Evolutionary conservation across 805 yeast species (phyloP).

Genomic region (Ogataea minuta): DNA sequence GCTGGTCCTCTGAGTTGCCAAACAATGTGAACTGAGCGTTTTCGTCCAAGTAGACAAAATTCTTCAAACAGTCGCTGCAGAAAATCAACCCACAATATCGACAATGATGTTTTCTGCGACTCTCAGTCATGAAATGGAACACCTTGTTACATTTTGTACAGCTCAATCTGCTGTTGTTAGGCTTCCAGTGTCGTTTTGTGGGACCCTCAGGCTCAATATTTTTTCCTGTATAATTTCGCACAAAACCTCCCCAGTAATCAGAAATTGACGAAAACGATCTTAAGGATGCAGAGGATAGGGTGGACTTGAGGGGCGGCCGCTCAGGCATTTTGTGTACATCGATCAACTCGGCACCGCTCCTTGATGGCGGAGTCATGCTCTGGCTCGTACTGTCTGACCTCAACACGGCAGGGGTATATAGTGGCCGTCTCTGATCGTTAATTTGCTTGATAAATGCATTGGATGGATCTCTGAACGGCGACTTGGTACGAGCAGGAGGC

Average conservation of each 20-base stretch:
- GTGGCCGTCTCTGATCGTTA: constrained; percentile 77
- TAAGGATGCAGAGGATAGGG: constrained; percentile 25
- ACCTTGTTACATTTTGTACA: constrained; percentile 68
- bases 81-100: constrained; percentile 41
- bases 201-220: constrained; percentile 36
- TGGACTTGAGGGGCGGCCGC: constrained; percentile 19
- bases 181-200: constrained; percentile 67
- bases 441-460: constrained; percentile 59
- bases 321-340: constrained; percentile 19
- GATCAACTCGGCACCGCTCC: constrained; percentile 10
- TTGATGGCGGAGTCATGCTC: constrained; percentile 8
- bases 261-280: constrained; percentile 26
- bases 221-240: constrained; percentile 10
- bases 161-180: constrained; percentile 60
- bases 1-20: constrained; percentile 24
- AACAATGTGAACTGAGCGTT: constrained; percentile 37
- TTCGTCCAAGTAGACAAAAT: constrained; percentile 35
- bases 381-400: constrained; percentile 35
- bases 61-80: constrained; percentile 37
- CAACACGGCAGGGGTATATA: constrained; percentile 88
- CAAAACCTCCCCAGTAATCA: constrained; percentile 28
- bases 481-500: constrained; percentile 24
- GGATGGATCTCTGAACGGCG: constrained; percentile 32
- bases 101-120: constrained; percentile 45
- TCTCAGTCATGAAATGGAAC: constrained; percentile 74